Base-by-base conservation (phyloP, 2,329 filamentous ascomycete genomes). In the Aaosphaeria arxii region DNA sequence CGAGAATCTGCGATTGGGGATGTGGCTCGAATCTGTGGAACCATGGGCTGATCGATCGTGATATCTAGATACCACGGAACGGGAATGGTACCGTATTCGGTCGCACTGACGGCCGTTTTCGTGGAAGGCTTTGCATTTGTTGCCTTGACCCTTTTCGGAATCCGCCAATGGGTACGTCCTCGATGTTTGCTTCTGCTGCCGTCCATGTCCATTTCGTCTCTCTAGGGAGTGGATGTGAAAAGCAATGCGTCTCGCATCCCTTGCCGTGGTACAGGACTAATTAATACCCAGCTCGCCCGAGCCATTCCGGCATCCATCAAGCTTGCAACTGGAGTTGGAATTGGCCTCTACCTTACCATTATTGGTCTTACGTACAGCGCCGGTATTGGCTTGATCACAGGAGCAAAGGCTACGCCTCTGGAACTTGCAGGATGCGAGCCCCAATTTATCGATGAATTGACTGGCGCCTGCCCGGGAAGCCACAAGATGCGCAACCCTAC, bases 271-370 rank as follows among this genome's bases (percentile, higher is more conserved):
- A 11, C 42, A 45, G 36, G 4, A 88, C 89, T 64, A 45, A 64
- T 48, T 46, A 9, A 9, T 9, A 9, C 4, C 33, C 33, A 36
- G 33, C 45, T 32, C 32, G 49, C 46, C 44, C 49, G 89, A 56
- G 85, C 87, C 40, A 90, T 95, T 53, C 90, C 90, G 1, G 80
- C 83, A 38, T 90, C 86, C 47, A 91, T 95, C 73, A 95, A 95
- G 72, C 83, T 94, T 47, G 89, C 89, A 11, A 92, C 88, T 11
- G 88, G 88, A 53, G 88, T 89, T 45, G 90, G 90, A 50, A 95
- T 95, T 55, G 90, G 90, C 24, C 77, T 95, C 1, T 95, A 92
- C 67, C 77, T 92, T 42, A 87, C 86, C 17, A 74, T 89, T 43
- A 89, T 89, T 53, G 86, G 86, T 17, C 77, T 89, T 48, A 89